Base-by-base conservation (phyloP, 495 filamentous ascomycete genomes). In the Margaritispora aquatica region DNA sequence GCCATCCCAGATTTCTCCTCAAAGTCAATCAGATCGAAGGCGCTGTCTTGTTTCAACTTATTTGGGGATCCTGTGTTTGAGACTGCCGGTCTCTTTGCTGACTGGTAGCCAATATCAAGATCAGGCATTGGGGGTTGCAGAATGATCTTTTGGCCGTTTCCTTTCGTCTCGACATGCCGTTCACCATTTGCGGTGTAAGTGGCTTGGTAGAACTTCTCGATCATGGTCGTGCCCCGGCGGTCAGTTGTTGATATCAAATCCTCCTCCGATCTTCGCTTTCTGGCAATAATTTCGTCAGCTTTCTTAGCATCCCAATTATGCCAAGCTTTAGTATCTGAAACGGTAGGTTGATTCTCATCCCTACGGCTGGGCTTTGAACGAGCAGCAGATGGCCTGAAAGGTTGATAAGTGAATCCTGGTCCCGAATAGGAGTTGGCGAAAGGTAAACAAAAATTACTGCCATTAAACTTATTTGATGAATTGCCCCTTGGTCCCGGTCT, bases 291-390 rank as follows among this genome's bases (percentile, higher is more conserved):
- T 1, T 46, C 49, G 41, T 65, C 63, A 1, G 54, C 36, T 53
- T 61, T 55, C 55, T 59, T 44, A 2, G 63, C 58, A 48, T 65
- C 51, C 63, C 63, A 65, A 20, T 51, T 26, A 20, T 56, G 24
- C 63, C 63, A 65, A 26, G 23, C 10, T 29, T 48, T 22, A 31
- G n/a, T 34, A 24, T 21, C 2, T 0, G 20, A 26, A 36, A 8
- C 11, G 34, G 5, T n/a, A 34, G 9, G 9, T 53, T 10, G 7
- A 10, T 5, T 24, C 4, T 29, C 7, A 21, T 34, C 8, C 17
- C 19, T 26, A 34, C 7, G n/a, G n/a, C n/a, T n/a, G n/a, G n/a
- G n/a, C n/a, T n/a, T n/a, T n/a, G n/a, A n/a, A n/a, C n/a, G n/a
- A n/a, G n/a, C n/a, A n/a, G n/a, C n/a, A n/a, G n/a, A n/a, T n/a